These are phyloP conservation scores for Ustilaginoidea virens DNA, from an alignment of 2,329 filamentous ascomycete genomes.

Conservation along the genomic window DNA sequence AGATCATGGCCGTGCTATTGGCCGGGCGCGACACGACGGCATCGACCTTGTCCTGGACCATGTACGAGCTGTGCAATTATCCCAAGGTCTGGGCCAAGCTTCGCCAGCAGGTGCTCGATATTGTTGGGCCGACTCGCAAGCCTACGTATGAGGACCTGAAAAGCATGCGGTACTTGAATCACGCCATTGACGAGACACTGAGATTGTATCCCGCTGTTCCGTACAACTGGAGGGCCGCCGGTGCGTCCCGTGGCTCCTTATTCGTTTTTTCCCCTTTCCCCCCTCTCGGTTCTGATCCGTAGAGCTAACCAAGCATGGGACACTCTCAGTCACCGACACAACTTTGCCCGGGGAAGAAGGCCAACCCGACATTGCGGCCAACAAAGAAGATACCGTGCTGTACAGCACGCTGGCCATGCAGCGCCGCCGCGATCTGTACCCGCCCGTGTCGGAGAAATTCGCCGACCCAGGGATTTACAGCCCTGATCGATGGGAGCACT, in stretches of 20 bases:
- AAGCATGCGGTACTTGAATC: slow-evolving; percentile 67
- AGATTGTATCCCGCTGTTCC: slow-evolving; percentile 67
- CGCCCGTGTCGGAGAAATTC: slow-evolving; percentile 28
- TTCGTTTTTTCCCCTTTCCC: neutral
- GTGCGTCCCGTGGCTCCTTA: neutral
- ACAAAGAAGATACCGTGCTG: slow-evolving; percentile 47
- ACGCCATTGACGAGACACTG: slow-evolving; percentile 61
- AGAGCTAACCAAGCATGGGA: no score
- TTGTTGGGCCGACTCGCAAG: slow-evolving; percentile 44
- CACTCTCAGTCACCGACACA: slow-evolving; percentile 47
- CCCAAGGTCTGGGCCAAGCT: slow-evolving; percentile 56
- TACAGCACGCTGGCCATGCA: slow-evolving; percentile 64
- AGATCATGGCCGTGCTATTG: slow-evolving; percentile 68
- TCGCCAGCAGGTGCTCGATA: slow-evolving; percentile 52
- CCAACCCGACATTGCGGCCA: slow-evolving; percentile 44
- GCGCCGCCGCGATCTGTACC: slow-evolving; percentile 48
- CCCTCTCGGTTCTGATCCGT: neutral
- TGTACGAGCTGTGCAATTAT: slow-evolving; percentile 66
- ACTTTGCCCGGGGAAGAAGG: slow-evolving; percentile 52
- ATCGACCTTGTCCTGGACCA: slow-evolving; percentile 60
- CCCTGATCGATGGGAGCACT: slow-evolving; percentile 51
- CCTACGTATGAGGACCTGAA: slow-evolving; percentile 73
- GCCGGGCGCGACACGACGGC: slow-evolving; percentile 84
- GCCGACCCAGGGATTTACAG: slow-evolving; percentile 35
- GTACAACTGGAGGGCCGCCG: slow-evolving; percentile 43